These are phyloP conservation scores for Xylaria sp. DNA, from an alignment of 2,329 filamentous ascomycete species.

Conservation along the genomic window DNA sequence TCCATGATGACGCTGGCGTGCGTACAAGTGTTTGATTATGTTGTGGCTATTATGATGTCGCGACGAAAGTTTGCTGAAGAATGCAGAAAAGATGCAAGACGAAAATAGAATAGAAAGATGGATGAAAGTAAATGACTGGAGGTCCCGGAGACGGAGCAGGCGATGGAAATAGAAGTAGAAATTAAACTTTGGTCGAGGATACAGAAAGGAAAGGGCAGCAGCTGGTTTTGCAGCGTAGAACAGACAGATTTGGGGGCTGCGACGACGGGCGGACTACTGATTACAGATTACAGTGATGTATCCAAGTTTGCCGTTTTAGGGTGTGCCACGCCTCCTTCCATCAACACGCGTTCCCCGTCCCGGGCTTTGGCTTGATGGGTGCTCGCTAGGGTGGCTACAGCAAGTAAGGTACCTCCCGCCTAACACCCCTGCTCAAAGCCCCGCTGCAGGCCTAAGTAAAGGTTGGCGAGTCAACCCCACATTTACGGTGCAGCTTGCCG, in stretches of 20 bases:
- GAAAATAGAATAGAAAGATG: constrained; percentile 3
- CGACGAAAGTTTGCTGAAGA: constrained; percentile 5
- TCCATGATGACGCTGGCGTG: constrained; percentile 41
- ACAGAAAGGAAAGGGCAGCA: constrained; percentile 1
- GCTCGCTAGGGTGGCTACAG: constrained; percentile 1
- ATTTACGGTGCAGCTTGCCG: not conserved
- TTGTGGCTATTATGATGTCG: not conserved
- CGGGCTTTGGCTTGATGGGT: constrained; percentile 20
- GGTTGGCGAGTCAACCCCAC: constrained; percentile 20
- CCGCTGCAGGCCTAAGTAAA: not conserved
- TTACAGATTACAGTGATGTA: not conserved
- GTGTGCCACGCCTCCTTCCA: constrained; percentile 29
- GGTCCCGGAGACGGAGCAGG: not conserved
- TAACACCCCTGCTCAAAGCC: not conserved
- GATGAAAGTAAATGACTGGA: not conserved
- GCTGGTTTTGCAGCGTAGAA: not conserved
- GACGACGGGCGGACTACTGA: constrained; percentile 12
- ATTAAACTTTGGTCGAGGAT: constrained; percentile 2
- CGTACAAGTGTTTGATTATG: not conserved
- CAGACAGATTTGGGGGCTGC: constrained; percentile 22
- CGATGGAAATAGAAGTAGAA: not conserved
- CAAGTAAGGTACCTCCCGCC: not conserved
- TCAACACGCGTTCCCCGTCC: constrained; percentile 31
- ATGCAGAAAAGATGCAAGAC: constrained; percentile 7
- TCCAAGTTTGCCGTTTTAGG: constrained; percentile 30